Conservation (phyloP, 306 rosid genomes). For the Herpetospermum pedunculosum region DNA sequence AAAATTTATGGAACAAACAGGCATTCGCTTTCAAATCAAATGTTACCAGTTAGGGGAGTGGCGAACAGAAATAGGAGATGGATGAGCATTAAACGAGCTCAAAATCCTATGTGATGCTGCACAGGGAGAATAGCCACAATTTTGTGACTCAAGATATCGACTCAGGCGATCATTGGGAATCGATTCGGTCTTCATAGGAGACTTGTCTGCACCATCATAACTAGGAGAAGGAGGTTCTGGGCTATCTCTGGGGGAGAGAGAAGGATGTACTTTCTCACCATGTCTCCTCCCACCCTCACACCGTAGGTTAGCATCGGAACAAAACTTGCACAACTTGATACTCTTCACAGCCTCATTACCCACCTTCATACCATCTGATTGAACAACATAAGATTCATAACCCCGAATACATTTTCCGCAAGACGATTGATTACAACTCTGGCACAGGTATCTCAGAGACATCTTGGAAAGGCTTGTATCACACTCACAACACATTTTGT, state of each 20-base stretch:
- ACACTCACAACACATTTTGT: constrained; percentile 67
- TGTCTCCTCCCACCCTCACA: constrained; percentile 34
- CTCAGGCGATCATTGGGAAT: constrained; percentile 38
- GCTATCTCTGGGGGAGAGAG: constrained; percentile 62
- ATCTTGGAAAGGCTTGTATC: constrained; percentile 18
- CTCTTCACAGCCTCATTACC: constrained; percentile 22
- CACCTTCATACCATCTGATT: constrained; percentile 17
- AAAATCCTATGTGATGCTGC: constrained; percentile 30
- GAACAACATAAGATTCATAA: constrained; percentile 31
- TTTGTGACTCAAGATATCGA: constrained; percentile 29
- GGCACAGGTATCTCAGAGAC: constrained; percentile 40
- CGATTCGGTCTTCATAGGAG: constrained; percentile 25
- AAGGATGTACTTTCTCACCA: constrained; percentile 72
- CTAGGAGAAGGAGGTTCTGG: constrained; percentile 66
- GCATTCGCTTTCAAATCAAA: neutral
- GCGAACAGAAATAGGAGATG: constrained; percentile 39
- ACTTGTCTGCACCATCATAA: constrained; percentile 42
- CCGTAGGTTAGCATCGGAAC: constrained; percentile 31
- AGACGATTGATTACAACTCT: constrained; percentile 56
- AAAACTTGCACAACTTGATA: constrained; percentile 47
- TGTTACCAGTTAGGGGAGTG: constrained; percentile 51
- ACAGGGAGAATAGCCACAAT: constrained; percentile 36
- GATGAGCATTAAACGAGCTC: constrained; percentile 37
- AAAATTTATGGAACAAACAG: neutral
- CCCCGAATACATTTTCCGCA: constrained; percentile 53